phyloP scores from a whole-genome alignment of 352 stramenopile species.

The Globisporangium ultimum region DNA sequence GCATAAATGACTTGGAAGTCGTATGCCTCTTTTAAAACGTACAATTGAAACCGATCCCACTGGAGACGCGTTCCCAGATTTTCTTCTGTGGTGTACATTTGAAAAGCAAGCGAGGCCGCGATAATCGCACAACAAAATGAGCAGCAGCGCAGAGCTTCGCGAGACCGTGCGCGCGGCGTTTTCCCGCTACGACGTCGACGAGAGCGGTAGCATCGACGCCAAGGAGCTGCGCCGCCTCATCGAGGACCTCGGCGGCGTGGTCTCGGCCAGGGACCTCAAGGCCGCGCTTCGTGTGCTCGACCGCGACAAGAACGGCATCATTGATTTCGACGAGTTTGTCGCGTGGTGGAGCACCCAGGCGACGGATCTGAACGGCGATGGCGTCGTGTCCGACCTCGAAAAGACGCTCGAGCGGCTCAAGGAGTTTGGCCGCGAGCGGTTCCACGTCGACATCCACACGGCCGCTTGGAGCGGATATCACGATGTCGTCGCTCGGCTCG shows the following conservation, averaged over 20 bases:
- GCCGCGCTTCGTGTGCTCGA: constrained; percentile 42
- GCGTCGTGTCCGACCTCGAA: constrained; percentile 36
- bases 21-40: not conserved
- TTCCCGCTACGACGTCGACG: constrained; percentile 53
- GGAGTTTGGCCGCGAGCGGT: constrained; percentile 46
- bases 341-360: constrained; percentile 47
- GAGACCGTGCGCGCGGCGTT: constrained; percentile 59
- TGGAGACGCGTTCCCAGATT: not conserved
- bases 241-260: constrained; percentile 48
- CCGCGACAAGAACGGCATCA: constrained; percentile 39
- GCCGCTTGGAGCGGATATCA: constrained; percentile 47
- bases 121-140: not conserved
- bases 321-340: constrained; percentile 60
- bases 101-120: not conserved
- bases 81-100: not conserved
- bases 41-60: not conserved
- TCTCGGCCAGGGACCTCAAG: constrained; percentile 43
- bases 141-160: constrained; percentile 30
- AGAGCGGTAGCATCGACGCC: constrained; percentile 48
- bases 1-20: not conserved
- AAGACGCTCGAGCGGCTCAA: constrained; percentile 49
- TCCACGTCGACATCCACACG: constrained; percentile 65
- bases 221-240: constrained; percentile 45
- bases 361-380: constrained; percentile 37
- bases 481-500: constrained; percentile 41